phyloP scores from a whole-genome alignment of 768 basidiomycete species.

The Cantharellus anzutake region DNA sequence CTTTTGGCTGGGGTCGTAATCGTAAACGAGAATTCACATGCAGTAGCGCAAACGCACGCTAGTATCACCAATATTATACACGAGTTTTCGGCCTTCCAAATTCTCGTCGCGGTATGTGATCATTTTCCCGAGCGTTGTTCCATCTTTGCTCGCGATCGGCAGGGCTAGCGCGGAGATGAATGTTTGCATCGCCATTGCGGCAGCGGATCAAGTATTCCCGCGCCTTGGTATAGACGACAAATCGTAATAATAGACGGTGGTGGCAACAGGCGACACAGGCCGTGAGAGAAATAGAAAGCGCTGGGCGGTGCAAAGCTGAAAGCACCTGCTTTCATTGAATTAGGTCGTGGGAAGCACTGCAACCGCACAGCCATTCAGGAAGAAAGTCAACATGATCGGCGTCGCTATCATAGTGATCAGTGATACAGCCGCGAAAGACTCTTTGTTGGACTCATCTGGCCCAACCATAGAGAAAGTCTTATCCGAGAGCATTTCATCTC shows the following conservation, averaged over 20 bases:
- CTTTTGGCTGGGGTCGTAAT: no score
- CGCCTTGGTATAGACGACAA: no score
- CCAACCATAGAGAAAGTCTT: background rate
- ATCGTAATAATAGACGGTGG: no score
- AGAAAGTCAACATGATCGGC: background rate
- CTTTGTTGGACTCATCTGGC: background rate
- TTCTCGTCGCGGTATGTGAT: background rate
- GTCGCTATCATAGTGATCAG: background rate
- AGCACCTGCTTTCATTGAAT: no score
- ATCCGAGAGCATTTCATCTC: background rate
- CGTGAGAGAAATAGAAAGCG: no score
- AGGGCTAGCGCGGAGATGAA: background rate
- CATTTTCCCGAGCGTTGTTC: background rate
- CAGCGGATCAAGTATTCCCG: no score
- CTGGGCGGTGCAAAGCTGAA: no score
- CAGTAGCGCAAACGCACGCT: background rate
- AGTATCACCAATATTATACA: background rate
- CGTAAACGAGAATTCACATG: no score
- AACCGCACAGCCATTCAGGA: no score
- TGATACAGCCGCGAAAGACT: background rate
- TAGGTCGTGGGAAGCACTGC: no score
- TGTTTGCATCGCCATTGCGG: background rate
- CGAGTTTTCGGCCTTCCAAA: background rate
- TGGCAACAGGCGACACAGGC: no score
- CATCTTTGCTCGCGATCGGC: background rate